Percentiles rank a stretch among this genome's conserved stretches.
phyloP scores from a whole-genome alignment of 177 flowering plant genomes.

The Vitis hybrid region DNA sequence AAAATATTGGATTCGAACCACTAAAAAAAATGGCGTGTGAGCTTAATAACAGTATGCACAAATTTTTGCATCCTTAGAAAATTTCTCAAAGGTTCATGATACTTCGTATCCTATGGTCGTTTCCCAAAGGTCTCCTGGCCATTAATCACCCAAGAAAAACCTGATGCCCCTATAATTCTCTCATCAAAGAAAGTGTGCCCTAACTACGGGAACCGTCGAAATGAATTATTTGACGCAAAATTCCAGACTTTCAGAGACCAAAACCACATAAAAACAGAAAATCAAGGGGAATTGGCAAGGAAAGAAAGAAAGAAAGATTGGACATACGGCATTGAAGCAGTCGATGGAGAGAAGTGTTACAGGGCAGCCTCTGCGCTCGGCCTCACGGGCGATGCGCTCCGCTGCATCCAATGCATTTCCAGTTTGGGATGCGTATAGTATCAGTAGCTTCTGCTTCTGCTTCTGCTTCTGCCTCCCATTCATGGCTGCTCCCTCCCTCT shows the following conservation, averaged over 20 bases:
- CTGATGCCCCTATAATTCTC: background rate
- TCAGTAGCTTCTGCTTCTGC: constrained; percentile 35
- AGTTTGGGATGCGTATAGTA: constrained; percentile 76
- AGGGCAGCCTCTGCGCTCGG: constrained; percentile 65
- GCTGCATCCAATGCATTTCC: constrained; percentile 91
- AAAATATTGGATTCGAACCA: background rate
- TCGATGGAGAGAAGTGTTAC: constrained; percentile 56
- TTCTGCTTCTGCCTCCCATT: constrained; percentile 16
- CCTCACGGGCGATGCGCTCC: constrained; percentile 82
- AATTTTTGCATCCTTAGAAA: too few relatives aligned
- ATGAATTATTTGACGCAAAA: too few relatives aligned
- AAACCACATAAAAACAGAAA: background rate
- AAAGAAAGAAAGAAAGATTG: background rate
- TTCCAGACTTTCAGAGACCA: background rate
- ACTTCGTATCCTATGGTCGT: background rate
- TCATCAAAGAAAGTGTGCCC: too few relatives aligned
- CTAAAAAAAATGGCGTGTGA: background rate
- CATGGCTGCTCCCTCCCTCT: background rate
- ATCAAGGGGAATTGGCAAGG: background rate
- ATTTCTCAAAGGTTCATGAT: background rate
- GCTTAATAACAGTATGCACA: background rate
- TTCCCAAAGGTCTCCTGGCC: background rate
- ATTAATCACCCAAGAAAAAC: background rate
- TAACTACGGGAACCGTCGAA: too few relatives aligned
- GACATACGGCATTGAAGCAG: constrained; percentile 58